Evolutionary conservation across 148 eudicot genomes (phyloP).

Genomic region (Linanthus parryae): DNA sequence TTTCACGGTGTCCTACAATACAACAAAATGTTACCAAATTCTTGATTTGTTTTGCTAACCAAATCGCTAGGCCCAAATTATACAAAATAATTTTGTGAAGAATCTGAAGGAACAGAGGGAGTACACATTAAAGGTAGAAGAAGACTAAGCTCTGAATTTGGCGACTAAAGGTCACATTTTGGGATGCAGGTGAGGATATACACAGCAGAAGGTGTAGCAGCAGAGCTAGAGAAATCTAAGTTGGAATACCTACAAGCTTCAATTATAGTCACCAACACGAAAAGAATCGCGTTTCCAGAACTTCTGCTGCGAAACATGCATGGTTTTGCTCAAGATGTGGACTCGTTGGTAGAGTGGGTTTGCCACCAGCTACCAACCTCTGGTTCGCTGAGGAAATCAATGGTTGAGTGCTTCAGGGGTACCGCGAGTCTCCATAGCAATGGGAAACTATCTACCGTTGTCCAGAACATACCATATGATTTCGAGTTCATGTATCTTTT

Average conservation of each 20-base stretch:
- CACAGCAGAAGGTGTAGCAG: slow-evolving; percentile 60
- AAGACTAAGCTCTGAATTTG: neutral
- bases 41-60: too few species aligned
- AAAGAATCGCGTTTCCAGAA: slow-evolving; percentile 68
- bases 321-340: slow-evolving; percentile 58
- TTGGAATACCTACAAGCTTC: slow-evolving; percentile 86
- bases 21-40: too few species aligned
- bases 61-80: too few species aligned
- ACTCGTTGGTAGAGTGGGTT: slow-evolving; percentile 69
- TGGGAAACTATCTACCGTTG: slow-evolving; percentile 27
- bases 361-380: slow-evolving; percentile 85
- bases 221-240: slow-evolving; percentile 73
- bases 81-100: neutral
- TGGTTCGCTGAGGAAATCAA: slow-evolving; percentile 73
- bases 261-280: slow-evolving; percentile 50
- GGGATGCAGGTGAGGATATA: slow-evolving; percentile 57
- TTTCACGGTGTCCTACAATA: too few species aligned
- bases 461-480: slow-evolving; percentile 70
- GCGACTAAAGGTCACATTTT: neutral
- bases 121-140: neutral
- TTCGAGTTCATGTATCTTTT: slow-evolving; percentile 80
- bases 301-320: slow-evolving; percentile 50
- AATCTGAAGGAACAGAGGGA: neutral
- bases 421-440: slow-evolving; percentile 10
- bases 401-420: slow-evolving; percentile 76